These are phyloP conservation scores for Leccinum longicurvipes DNA, from an alignment of 768 basidiomycete genomes.

Conservation along the genomic window DNA sequence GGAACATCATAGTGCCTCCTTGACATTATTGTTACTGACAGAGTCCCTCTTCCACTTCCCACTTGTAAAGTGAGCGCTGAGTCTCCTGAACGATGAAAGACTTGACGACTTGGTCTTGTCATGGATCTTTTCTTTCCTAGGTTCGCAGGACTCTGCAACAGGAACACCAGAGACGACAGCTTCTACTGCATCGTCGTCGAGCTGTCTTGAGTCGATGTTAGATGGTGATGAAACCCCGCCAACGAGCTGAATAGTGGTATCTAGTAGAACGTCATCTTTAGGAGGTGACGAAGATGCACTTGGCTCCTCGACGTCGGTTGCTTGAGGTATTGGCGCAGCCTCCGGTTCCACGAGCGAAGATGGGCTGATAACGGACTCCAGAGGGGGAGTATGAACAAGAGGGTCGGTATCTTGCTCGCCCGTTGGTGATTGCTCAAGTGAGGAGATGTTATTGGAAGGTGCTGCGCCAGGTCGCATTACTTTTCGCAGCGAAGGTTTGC, in stretches of 20 bases:
- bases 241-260: constrained; percentile 56
- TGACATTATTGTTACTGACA: constrained; percentile 43
- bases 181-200: constrained; percentile 33
- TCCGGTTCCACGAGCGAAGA: constrained; percentile 21
- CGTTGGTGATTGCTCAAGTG: constrained; percentile 19
- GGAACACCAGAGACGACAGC: constrained; percentile 35
- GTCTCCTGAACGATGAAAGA: constrained; percentile 54
- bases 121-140: constrained; percentile 38
- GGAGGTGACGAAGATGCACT: constrained; percentile 3
- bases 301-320: constrained; percentile 7
- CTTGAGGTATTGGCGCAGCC: constrained; percentile 1
- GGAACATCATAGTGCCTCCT: constrained; percentile 33
- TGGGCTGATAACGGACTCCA: constrained; percentile 32
- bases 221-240: constrained; percentile 46
- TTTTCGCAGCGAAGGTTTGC: constrained; percentile 10
- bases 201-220: constrained; percentile 26
- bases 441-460: constrained; percentile 17
- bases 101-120: constrained; percentile 53
- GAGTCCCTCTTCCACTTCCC: constrained; percentile 54
- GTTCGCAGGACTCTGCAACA: constrained; percentile 32
- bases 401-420: constrained; percentile 44
- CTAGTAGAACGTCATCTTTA: constrained; percentile 26
- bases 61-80: constrained; percentile 41
- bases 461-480: constrained; percentile 7
- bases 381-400: constrained; percentile 42